Evolutionary conservation across 768 basidiomycete genomes (phyloP).

Genomic region (Tephrocybe sp.): DNA sequence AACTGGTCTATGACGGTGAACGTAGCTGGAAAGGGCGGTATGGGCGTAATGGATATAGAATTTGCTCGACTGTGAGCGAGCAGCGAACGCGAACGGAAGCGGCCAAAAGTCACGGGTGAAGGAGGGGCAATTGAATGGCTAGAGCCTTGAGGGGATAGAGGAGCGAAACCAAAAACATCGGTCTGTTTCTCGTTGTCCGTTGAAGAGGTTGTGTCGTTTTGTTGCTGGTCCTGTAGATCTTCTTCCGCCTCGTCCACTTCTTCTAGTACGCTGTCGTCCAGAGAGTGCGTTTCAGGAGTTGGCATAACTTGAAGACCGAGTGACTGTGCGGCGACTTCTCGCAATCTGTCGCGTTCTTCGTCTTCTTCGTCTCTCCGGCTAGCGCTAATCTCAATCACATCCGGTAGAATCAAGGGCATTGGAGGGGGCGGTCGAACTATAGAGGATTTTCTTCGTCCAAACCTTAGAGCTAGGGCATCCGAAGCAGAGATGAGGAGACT

Average conservation of each 20-base stretch:
- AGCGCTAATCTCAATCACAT: conserved; percentile 72
- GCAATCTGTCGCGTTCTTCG: conserved; percentile 73
- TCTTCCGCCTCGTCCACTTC: conserved; percentile 36
- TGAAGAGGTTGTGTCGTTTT: conserved; percentile 3
- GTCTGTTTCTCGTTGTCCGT: conserved; percentile 8
- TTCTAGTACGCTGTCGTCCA: conserved; percentile 34
- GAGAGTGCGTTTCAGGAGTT: conserved; percentile 37
- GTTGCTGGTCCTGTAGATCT: conserved; percentile 16
- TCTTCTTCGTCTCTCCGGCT: conserved; percentile 57
- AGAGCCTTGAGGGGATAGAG: conserved; percentile 32
- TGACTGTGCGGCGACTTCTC: conserved; percentile 74
- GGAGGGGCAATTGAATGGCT: conserved; percentile 30
- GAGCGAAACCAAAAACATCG: conserved; percentile 4
- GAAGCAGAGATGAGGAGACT: conserved; percentile 55
- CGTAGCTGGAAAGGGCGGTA: conserved; percentile 68
- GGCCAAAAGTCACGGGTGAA: conserved; percentile 23
- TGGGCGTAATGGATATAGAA: conserved; percentile 33
- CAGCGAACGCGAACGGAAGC: conserved; percentile 40
- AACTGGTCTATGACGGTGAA: conserved; percentile 50
- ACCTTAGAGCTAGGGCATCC: conserved; percentile 48
- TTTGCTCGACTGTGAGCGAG: conserved; percentile 36
- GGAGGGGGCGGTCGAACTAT: conserved; percentile 29
- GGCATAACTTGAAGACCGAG: conserved; percentile 64
- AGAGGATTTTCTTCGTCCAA: conserved; percentile 45
- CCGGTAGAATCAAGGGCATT: conserved; percentile 53